Base-by-base conservation (phyloP, 306 rosid genomes). In the apple (Malus domestica) region DNA sequence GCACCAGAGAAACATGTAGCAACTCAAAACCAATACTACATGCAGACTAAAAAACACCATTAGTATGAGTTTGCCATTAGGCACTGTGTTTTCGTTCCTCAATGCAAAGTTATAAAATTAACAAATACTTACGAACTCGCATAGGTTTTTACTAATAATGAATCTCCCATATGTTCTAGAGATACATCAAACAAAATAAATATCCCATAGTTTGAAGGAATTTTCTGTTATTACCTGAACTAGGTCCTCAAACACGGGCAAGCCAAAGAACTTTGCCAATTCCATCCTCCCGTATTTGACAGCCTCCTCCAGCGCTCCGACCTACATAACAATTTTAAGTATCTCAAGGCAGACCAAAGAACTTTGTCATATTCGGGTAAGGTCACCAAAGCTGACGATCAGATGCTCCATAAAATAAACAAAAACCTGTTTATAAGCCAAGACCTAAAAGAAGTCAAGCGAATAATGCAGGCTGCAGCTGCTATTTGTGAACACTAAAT, bases 221-320 rank as follows among this genome's bases (percentile, higher is more conserved):
- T 3, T 22, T 22, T 62, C 46, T 6, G 5, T 42, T 52, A 55
- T 72, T 82, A 96, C 99, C 98, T 86, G 93, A 76, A 93, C 96
- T 75, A 96, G 75, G 45, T 89, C 97, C 82, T 90, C 86, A 80
- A 88, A 93, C 52, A 74, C 82, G 15, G 96, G 87, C 80, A 85
- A 65, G 83, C 78, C 88, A 78, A 85, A 96, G 84, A 88, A 96
- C 57, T 84, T 78, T 8, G 87, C 92, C 88, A 96, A 76, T 75
- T 96, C 88, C 45, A 78, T 80, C 79, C 98, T 90, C 80, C 98
- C 99, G 68, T 88, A 96, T 63, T 87, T 88, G 62, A 92, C 93
- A 61, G 98, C 99, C 80, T 89, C 97, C 88, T 96, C 93, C 63
- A 96, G 86, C 60, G 87, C 86, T 82, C 97, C 99, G 70, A 86